Evolutionary conservation across 208 protist genomes (phyloP).

Genomic region (Trypanosoma boissoni): DNA sequence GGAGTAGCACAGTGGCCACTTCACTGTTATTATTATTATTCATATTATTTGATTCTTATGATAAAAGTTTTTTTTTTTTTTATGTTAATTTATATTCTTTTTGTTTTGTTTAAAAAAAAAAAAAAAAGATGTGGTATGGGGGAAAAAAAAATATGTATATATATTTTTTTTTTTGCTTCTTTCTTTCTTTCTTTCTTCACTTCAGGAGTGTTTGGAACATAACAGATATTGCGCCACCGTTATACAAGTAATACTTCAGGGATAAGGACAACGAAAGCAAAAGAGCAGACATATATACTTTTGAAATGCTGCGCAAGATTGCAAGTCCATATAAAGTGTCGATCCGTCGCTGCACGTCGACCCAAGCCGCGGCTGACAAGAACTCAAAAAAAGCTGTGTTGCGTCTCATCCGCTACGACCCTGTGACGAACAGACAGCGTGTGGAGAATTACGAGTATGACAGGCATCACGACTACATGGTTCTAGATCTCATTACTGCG

Average conservation of each 20-base stretch:
- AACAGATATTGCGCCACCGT: no score
- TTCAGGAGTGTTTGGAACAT: no score
- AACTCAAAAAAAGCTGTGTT: constrained; percentile 64
- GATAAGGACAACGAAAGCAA: constrained; percentile 13
- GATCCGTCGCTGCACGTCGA: constrained; percentile 62
- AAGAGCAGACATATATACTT: neutral
- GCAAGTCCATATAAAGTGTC: constrained; percentile 75
- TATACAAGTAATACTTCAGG: constrained; percentile 5
- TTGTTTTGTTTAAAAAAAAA: no score
- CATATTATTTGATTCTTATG: no score
- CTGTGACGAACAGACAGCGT: constrained; percentile 74
- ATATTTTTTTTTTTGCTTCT: constrained; percentile 1
- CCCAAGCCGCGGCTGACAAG: constrained; percentile 24
- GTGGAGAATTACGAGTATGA: constrained; percentile 91
- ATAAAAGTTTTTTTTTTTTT: no score
- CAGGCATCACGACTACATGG: constrained; percentile 92
- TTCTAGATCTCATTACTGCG: constrained; percentile 86
- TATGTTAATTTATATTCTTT: no score
- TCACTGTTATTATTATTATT: no score
- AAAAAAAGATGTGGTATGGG: no score
- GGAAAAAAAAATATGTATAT: constrained; percentile 5
- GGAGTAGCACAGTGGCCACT: no score
- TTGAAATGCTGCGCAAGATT: constrained; percentile 70
- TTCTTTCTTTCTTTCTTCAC: constrained; percentile 19
- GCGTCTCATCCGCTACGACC: constrained; percentile 87